Conservation (phyloP, 192 early-diverging fungal genomes). For the Paraglomus brasilianum region DNA sequence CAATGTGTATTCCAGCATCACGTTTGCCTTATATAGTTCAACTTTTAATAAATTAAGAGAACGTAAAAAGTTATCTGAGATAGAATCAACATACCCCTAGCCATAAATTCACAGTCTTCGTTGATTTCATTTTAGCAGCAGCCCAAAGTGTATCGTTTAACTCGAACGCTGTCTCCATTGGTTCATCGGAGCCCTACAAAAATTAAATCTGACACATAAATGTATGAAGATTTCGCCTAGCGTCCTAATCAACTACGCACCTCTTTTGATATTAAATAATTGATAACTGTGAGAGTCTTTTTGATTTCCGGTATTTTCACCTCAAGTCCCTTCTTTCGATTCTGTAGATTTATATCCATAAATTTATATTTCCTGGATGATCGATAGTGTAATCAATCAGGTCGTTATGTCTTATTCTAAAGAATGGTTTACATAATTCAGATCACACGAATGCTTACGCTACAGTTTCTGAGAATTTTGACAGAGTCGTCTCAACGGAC, state of each 20-base stretch:
- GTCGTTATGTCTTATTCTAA: too few species aligned
- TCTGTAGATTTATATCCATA: constrained; percentile 91
- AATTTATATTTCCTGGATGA: constrained; percentile 90
- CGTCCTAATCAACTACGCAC: too few species aligned
- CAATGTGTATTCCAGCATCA: constrained; percentile 95
- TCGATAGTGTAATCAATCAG: background rate
- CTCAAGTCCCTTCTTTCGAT: constrained; percentile 80
- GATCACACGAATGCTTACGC: constrained; percentile 46
- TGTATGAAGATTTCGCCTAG: too few species aligned
- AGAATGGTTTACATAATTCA: background rate
- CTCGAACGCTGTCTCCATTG: constrained; percentile 84
- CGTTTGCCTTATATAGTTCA: constrained; percentile 70
- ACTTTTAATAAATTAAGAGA: background rate
- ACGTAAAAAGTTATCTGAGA: background rate
- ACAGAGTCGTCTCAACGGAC: constrained; percentile 78
- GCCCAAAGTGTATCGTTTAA: constrained; percentile 95
- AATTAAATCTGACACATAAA: too few species aligned
- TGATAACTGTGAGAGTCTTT: constrained; percentile 87
- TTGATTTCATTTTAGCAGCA: constrained; percentile 72
- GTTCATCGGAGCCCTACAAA: constrained; percentile 48
- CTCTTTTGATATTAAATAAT: constrained; percentile 61
- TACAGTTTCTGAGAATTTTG: constrained; percentile 91
- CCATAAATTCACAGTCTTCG: constrained; percentile 88
- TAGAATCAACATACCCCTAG: constrained; percentile 68
- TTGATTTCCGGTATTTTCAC: constrained; percentile 95